Conservation (phyloP, 1,139 yeast species). For the Blastobotrys indianensis region DNA sequence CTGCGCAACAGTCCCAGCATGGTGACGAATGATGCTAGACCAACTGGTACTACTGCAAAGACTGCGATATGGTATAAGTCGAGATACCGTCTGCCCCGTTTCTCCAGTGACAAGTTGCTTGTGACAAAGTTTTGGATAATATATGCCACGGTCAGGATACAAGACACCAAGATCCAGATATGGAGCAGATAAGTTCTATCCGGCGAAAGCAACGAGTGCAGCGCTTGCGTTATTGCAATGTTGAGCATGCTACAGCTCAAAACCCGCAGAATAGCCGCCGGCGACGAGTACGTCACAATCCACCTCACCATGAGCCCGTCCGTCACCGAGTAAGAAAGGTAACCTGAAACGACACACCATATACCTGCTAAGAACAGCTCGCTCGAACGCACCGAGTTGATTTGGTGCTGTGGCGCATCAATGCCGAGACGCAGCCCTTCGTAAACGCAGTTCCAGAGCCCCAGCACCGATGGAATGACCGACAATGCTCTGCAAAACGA, state of each 20-base stretch:
- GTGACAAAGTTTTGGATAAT: constrained; percentile 87
- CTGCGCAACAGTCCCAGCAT: constrained; percentile 79
- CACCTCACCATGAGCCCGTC: constrained; percentile 91
- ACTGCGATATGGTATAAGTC: constrained; percentile 85
- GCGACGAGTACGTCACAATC: constrained; percentile 79
- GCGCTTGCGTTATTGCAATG: constrained; percentile 61
- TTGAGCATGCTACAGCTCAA: constrained; percentile 73
- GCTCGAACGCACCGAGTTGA: constrained; percentile 33
- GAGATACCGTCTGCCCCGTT: constrained; percentile 32
- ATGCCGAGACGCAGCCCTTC: constrained; percentile 36
- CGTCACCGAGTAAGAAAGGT: constrained; percentile 73
- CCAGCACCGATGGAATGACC: constrained; percentile 55
- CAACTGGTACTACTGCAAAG: constrained; percentile 96
- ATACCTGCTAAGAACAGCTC: constrained; percentile 36
- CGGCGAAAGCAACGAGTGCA: constrained; percentile 46
- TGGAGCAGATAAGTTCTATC: constrained; percentile 63
- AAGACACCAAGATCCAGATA: constrained; percentile 85
- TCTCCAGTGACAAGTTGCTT: constrained; percentile 64
- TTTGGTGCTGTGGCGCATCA: constrained; percentile 23
- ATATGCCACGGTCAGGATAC: constrained; percentile 76
- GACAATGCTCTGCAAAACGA: constrained; percentile 50
- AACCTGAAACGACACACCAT: constrained; percentile 72
- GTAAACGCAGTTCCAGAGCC: constrained; percentile 51
- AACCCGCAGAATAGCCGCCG: constrained; percentile 84
- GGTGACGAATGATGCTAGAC: constrained; percentile 86